A percentile compares a stretch with the other conserved stretches of the same genome.
Evolutionary conservation across 192 early-diverging fungal genomes (phyloP).

Genomic region (Neocallimastix lanati): DNA sequence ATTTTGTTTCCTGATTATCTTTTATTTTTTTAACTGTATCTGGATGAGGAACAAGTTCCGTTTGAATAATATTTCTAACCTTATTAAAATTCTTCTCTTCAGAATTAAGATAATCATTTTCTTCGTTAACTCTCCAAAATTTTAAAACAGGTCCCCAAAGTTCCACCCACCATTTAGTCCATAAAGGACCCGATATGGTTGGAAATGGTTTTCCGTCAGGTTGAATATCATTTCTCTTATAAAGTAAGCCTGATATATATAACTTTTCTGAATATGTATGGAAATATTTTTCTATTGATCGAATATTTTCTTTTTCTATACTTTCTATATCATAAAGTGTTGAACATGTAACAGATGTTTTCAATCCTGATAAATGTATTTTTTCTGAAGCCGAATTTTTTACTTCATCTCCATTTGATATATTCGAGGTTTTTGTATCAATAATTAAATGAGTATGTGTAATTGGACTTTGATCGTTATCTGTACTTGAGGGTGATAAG

Average conservation of each 20-base stretch:
- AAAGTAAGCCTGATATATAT: conserved; percentile 17
- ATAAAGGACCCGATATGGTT: conserved; percentile 3
- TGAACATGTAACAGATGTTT: background rate
- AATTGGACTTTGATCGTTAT: background rate
- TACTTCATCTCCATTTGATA: background rate
- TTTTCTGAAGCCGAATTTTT: background rate
- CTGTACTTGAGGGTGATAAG: background rate
- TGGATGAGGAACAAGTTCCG: conserved; percentile 14
- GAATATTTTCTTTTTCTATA: background rate
- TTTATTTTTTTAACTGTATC: conserved; percentile 17
- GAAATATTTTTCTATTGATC: background rate
- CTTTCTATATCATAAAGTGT: background rate
- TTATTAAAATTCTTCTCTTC: background rate
- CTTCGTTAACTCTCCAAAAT: conserved; percentile 19
- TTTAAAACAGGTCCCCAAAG: conserved; percentile 16
- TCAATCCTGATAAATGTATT: background rate
- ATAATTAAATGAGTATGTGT: background rate
- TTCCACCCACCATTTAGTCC: conserved; percentile 23
- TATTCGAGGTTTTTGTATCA: background rate
- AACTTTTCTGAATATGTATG: conserved; percentile 11
- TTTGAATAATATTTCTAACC: conserved; percentile 8
- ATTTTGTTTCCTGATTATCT: conserved; percentile 3
- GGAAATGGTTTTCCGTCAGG: conserved; percentile 7
- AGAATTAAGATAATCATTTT: conserved; percentile 9
- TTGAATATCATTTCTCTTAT: conserved; percentile 15